phyloP scores from a whole-genome alignment of 139 green algal genomes.

The Astrephomene gubernaculifera region DNA sequence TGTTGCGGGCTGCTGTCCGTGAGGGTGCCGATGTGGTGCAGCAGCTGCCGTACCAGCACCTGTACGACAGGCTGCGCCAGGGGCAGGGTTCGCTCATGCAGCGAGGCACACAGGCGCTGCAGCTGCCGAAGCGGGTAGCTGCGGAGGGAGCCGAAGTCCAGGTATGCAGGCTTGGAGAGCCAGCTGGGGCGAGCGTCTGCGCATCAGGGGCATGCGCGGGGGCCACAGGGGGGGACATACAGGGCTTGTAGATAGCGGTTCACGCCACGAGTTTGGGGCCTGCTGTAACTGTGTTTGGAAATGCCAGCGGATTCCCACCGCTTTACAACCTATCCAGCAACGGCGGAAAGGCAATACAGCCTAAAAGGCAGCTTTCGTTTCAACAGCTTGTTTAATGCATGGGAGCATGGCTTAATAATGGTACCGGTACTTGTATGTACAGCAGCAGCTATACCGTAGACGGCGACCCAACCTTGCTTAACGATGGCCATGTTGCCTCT shows the following conservation, averaged over 20 bases:
- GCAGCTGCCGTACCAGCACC: slow-evolving; percentile 50
- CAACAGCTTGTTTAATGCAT: neutral
- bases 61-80: slow-evolving; percentile 50
- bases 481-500: slow-evolving; percentile 57
- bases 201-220: neutral
- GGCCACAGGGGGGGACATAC: too few relatives aligned
- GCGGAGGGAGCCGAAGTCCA: slow-evolving; percentile 44
- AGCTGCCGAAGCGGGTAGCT: slow-evolving; percentile 52
- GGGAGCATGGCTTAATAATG: neutral
- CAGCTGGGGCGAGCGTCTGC: slow-evolving; percentile 37
- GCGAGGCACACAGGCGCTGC: slow-evolving; percentile 30
- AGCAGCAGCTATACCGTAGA: neutral
- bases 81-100: slow-evolving; percentile 46
- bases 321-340: neutral
- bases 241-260: too few relatives aligned
- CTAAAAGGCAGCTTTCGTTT: neutral
- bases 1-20: too few relatives aligned
- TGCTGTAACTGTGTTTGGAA: too few relatives aligned
- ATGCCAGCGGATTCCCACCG: too few relatives aligned
- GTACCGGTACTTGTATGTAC: neutral
- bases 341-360: neutral
- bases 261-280: too few relatives aligned
- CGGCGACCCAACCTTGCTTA: slow-evolving; percentile 34
- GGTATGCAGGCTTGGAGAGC: slow-evolving; percentile 51
- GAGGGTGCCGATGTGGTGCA: slow-evolving; percentile 50